Conservation (phyloP, 345 rosid genomes). For the Atalantia buxifolia region DNA sequence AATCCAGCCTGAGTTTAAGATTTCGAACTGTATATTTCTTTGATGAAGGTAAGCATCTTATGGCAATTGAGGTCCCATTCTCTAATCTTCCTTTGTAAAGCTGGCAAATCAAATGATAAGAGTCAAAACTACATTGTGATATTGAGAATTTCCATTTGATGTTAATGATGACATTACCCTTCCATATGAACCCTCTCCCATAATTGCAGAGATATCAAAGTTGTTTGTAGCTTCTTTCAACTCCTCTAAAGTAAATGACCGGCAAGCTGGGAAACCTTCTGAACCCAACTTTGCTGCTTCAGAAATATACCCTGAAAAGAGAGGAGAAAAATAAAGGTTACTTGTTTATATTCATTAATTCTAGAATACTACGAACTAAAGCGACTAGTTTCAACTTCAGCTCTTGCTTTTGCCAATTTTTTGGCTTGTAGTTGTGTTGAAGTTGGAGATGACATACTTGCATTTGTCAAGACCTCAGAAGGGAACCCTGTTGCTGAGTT, state of each 20-base stretch:
- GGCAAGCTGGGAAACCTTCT: slow-evolving; percentile 31
- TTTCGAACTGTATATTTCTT: slow-evolving; percentile 41
- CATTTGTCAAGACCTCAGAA: slow-evolving; percentile 48
- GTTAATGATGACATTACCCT: slow-evolving; percentile 29
- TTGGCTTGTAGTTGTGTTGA: background rate
- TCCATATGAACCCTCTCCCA: slow-evolving; percentile 46
- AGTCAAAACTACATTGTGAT: background rate
- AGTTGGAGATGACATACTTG: slow-evolving; percentile 42
- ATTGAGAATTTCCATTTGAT: background rate
- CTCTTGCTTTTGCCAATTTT: background rate
- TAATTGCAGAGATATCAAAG: slow-evolving; percentile 33
- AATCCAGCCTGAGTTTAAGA: slow-evolving; percentile 45
- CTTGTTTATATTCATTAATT: background rate
- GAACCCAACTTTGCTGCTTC: slow-evolving; percentile 28
- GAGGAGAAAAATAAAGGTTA: background rate
- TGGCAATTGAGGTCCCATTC: slow-evolving; percentile 41
- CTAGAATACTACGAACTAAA: background rate
- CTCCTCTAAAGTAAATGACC: slow-evolving; percentile 41
- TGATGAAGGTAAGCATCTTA: slow-evolving; percentile 45
- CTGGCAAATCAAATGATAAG: slow-evolving; percentile 16
- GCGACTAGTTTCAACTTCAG: background rate
- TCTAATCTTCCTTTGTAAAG: slow-evolving; percentile 44
- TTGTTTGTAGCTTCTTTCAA: slow-evolving; percentile 41
- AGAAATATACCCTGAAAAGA: slow-evolving; percentile 31
- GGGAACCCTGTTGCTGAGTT: slow-evolving; percentile 42